Evolutionary conservation across 306 rosid species (phyloP), one percentile per base, ranked within the genome.

Genomic region (Cucurbita maxima): DNA sequence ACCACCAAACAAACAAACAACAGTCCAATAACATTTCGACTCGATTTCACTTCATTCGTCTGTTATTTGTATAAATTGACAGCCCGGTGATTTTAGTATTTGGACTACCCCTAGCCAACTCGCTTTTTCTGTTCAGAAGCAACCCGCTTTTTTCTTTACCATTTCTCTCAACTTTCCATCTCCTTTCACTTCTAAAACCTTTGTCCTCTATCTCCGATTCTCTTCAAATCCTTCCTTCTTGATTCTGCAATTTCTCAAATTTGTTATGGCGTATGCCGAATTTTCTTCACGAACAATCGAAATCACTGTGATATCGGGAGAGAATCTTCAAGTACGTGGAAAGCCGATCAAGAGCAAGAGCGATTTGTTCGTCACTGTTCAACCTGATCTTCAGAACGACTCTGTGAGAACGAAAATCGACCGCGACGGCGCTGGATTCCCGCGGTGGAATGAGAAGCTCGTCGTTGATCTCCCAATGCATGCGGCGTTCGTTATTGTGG

Each of bases 401-500:
- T 36, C 52, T 0, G 54, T 62, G 58, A 48, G 1, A 5, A 83
- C 91, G 0, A 80, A 67, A n/a, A 74, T 73, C 53, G 86, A 82
- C 12, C 20, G 76, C 1, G 84, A 83, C 6, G 84, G 86, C 7
- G 87, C 87, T 25, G 77, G 85, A 22, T 88, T 73, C 58, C 93
- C 90, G 1, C 71, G 68, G 11, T 91, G 96, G 97, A 86, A 85
- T 9, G 86, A 91, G 76, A 89, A 89, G 67, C 56, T 89, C 10
- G 75, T 82, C 37, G 16, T 87, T 5, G 84, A 87, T 0, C 55
- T 91, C 79, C 87, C 96, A 34, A 40, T 68, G 54, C 85, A 76
- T 50, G 79, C 84, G 16, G 63, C 70, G 63, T 79, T 76, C 15
- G 8, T 89, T 22, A 69, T 63, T 0, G 40, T 79, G 5, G 89